Conservation (phyloP, 441 rosid genomes). For the Melastoma candidum region DNA sequence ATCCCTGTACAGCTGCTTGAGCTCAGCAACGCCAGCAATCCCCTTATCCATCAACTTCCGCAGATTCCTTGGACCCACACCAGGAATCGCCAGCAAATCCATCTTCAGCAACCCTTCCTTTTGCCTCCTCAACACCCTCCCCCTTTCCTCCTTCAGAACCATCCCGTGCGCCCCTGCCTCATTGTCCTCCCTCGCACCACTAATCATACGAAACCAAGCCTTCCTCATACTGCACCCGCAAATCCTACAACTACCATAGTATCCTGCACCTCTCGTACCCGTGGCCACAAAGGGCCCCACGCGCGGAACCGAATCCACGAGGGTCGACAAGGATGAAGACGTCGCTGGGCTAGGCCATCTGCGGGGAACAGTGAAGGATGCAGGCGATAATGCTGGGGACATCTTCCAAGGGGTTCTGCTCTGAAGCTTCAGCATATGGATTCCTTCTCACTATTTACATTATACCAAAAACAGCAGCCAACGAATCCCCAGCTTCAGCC, state of each 20-base stretch:
- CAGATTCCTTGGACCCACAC: conserved; percentile 85
- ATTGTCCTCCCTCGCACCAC: conserved; percentile 9
- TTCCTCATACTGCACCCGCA: conserved; percentile 25
- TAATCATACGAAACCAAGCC: conserved; percentile 31
- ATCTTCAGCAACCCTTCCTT: conserved; percentile 34
- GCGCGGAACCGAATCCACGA: conserved; percentile 15
- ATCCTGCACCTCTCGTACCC: too few relatives aligned
- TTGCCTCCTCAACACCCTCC: conserved; percentile 44
- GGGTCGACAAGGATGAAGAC: conserved; percentile 11
- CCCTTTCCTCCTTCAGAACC: conserved; percentile 21
- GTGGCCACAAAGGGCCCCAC: conserved; percentile 15
- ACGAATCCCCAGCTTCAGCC: too few relatives aligned
- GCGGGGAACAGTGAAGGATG: conserved; percentile 1
- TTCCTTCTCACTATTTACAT: conserved; percentile 37
- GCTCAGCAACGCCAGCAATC: conserved; percentile 76
- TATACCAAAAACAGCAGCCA: background rate
- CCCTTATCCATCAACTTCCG: conserved; percentile 88
- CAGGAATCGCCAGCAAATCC: conserved; percentile 89
- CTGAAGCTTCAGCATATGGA: conserved; percentile 62
- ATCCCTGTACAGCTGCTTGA: conserved; percentile 78
- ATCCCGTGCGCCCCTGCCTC: background rate
- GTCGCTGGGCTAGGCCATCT: conserved; percentile 13
- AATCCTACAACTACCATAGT: conserved; percentile 6
- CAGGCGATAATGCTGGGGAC: background rate
- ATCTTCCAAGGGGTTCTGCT: conserved; percentile 17